phyloP scores from a whole-genome alignment of 768 basidiomycete species.

The Calocera cornea region DNA sequence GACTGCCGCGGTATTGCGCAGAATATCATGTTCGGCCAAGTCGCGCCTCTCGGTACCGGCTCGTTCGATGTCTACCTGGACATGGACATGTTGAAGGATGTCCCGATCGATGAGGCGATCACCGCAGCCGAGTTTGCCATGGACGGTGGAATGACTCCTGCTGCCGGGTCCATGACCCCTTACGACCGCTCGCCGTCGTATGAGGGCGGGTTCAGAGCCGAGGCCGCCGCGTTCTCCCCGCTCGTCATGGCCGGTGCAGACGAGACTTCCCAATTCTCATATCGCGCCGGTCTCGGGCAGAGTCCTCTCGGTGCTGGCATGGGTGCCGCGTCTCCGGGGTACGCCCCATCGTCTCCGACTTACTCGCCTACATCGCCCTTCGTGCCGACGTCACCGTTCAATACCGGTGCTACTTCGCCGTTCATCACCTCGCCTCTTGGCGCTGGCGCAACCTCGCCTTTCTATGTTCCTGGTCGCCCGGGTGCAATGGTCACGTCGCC shows the following conservation, averaged over 20 bases:
- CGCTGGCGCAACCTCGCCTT: conserved; percentile 66
- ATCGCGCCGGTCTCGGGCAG: conserved; percentile 59
- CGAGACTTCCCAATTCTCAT: conserved; percentile 65
- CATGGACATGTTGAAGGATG: conserved; percentile 96
- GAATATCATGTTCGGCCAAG: conserved; percentile 96
- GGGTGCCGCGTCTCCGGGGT: conserved; percentile 81
- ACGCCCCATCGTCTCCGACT: conserved; percentile 84
- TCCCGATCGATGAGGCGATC: conserved; percentile 84
- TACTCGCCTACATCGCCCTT: conserved; percentile 87
- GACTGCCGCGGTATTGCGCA: conserved; percentile 98
- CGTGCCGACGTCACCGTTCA: conserved; percentile 61
- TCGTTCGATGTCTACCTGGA: conserved; percentile 92
- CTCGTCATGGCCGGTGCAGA: conserved; percentile 65
- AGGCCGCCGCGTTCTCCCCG: conserved; percentile 88
- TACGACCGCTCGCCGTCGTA: conserved; percentile 87
- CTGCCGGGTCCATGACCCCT: conserved; percentile 80
- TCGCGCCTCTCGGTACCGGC: conserved; percentile 99
- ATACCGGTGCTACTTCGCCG: conserved; percentile 21
- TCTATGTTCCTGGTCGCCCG: conserved; percentile 53
- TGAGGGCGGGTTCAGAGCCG: conserved; percentile 63
- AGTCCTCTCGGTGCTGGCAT: conserved; percentile 57
- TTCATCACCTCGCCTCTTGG: neutral
- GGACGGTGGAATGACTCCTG: conserved; percentile 83
- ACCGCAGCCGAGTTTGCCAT: conserved; percentile 46
- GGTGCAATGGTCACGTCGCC: conserved; percentile 19